Evolutionary conservation across 345 rosid genomes (phyloP), one percentile per base, ranked within the genome.

Genomic region (Arabidopsis arenosa): DNA sequence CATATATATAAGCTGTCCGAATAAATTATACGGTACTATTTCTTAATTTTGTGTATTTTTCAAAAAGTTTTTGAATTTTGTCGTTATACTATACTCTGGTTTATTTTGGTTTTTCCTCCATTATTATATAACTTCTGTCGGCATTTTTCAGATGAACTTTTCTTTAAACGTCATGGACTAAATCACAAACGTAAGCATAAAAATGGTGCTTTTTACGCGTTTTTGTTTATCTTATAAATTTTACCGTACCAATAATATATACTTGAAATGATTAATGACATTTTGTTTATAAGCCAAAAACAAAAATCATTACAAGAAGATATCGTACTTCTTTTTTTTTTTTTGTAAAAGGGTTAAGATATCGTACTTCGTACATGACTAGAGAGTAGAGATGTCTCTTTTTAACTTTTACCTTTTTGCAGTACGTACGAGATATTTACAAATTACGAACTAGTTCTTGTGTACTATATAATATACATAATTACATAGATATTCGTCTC

Each of bases 1-100:
- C 72, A 71, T 77, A 56, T n/a, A 71, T 77, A 56, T n/a, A 56
- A 13, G 76, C 66, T 64, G 76, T 71, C 72, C 0, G 10, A 43
- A 62, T 45, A 36, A 35, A 53, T 45, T 63, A 32, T 55, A 44
- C 37, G 28, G 2, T 43, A 26, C 35, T 76, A 58, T 75, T 48
- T 13, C 32, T 5, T 18, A 18, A 11, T 21, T 35, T 54, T 63
- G 40, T 4, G 53, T n/a, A n/a, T n/a, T 47, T 6, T 26, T 28
- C 1, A 5, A 10, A 0, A 26, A 2, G 5, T 11, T 11, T 66
- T 51, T 2, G 9, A 32, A 17, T 18, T 48, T 51, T 60, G 39
- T 68, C 48, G 63, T 41, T 65, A 18, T 33, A 41, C 6, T 53
- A 7, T 62, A 17, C 9, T 51, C 32, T 57, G 9, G 7, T 61